Evolutionary conservation across 2,329 filamentous ascomycete species (phyloP), one percentile per base, ranked within the genome.

Genomic region (Incumbomyces lentus): DNA sequence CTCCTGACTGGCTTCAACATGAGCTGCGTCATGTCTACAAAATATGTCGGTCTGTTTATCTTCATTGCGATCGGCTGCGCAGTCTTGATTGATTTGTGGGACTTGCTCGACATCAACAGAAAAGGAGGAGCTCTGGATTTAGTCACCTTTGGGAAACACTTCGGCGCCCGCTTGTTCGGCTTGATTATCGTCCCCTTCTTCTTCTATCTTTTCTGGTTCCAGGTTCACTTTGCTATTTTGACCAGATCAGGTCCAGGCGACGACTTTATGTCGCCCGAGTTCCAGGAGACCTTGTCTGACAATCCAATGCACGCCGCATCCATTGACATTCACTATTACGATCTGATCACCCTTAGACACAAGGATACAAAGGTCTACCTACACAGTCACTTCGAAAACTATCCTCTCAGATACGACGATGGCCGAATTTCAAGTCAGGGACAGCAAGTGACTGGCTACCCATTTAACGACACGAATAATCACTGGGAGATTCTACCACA

Each of bases 141-240:
- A 57, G 72, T 78, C 40, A 75, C 85, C 35, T 96, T 95, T 63
- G 78, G 74, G 55, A 90, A 93, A 70, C 92, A 98, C 68, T 93
- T 98, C 63, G 77, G 72, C 33, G 92, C 92, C 52, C 85, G 92
- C 44, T 78, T 82, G n/a, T 72, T 93, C 53, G 89, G 85, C 12
- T 73, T 98, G 47, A 86, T 96, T 58, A 64, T 95, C 55, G 78
- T 96, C 56, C 92, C 92, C 12, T 95, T 98, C 74, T 74, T 96
- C 60, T 93, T 98, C 68, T 98, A 98, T 68, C 78, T 98, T 39
- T 96, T 98, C 75, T 98, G 92, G 92, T 98, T 98, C 81, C 92
- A 98, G 74, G 89, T 98, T 26, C 92, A 98, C 70, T 98, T 98
- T 65, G 76, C 86, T 37, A 86, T 98, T 58, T 75, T 98, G 52